These are phyloP conservation scores for Daucus carota DNA, from an alignment of 129 eudicot genomes.

Conservation along the genomic window DH1_v3.0 NC_030384.2:20295501-20296000, in stretches of 20 bases:
- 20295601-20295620: background rate
- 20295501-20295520: no score
- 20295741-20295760: background rate
- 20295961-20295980: no score
- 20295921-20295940: no score
- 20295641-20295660: background rate
- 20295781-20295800: background rate
- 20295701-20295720: background rate
- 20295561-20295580: background rate
- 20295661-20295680: background rate
- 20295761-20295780: background rate
- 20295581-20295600: background rate
- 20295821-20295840: no score
- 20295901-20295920: background rate
- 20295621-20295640: background rate
- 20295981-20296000: no score
- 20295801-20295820: background rate
- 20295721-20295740: background rate
- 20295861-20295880: background rate
- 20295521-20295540: no score
- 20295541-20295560: background rate
- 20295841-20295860: no score
- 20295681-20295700: background rate
- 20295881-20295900: background rate
- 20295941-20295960: no score